Percentiles rank a stretch among this genome's conserved stretches.
Conservation (phyloP, 805 yeast species). For the Kuraishia ogatae region DNA sequence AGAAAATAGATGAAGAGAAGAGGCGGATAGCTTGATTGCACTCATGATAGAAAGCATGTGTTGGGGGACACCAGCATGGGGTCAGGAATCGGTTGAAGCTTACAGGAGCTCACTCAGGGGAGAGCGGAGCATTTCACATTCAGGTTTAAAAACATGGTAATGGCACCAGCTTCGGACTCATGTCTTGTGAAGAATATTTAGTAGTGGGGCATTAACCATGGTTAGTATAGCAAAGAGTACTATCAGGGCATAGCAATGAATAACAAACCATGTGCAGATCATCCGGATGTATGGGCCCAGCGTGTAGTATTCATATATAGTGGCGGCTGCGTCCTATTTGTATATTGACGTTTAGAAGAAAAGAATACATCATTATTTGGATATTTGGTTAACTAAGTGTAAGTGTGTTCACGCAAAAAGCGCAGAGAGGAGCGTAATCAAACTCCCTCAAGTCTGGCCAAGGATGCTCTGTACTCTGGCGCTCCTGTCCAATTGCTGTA, state of each 20-base stretch:
- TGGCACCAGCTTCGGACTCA: too few relatives aligned
- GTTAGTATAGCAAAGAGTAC: neutral
- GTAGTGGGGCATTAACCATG: neutral
- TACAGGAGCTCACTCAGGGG: too few relatives aligned
- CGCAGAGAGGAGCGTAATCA: too few relatives aligned
- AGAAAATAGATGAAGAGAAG: slow-evolving; percentile 21
- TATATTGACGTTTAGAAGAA: too few relatives aligned
- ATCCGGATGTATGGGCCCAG: neutral
- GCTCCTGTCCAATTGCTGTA: too few relatives aligned
- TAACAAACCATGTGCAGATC: neutral
- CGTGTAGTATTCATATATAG: neutral
- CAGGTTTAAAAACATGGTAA: too few relatives aligned
- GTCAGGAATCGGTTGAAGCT: neutral
- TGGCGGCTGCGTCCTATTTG: neutral
- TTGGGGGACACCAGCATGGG: neutral
- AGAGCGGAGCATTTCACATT: too few relatives aligned
- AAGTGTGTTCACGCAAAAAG: too few relatives aligned
- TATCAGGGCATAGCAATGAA: neutral
- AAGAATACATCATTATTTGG: neutral
- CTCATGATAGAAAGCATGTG: neutral
- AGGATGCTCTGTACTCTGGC: too few relatives aligned
- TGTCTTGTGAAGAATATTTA: neutral
- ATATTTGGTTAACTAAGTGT: neutral
- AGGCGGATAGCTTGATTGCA: slow-evolving; percentile 5
- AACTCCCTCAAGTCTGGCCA: too few relatives aligned